phyloP scores from a whole-genome alignment of 257 asterid genomes.

The Gardenia jasminoides region DNA sequence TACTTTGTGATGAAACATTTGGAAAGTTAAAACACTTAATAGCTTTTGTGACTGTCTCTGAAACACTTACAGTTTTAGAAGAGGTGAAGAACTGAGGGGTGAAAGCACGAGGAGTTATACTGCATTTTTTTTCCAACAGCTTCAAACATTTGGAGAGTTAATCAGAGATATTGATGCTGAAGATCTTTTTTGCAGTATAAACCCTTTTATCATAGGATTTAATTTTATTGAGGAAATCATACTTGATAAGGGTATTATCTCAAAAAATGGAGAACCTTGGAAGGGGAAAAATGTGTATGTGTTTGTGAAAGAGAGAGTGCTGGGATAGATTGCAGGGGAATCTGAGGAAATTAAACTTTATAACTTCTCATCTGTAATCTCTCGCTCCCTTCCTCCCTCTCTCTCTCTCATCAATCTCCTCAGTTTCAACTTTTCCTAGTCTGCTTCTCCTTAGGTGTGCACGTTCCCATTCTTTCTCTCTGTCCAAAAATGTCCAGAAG shows the following conservation, averaged over 20 bases:
- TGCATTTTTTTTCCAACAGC: background rate
- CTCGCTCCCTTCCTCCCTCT: background rate
- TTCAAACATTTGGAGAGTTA: background rate
- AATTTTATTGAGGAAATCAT: constrained; percentile 1
- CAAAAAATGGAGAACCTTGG: background rate
- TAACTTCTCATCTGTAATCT: background rate
- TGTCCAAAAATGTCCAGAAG: background rate
- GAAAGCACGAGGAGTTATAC: background rate
- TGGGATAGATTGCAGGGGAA: background rate
- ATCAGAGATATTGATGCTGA: background rate
- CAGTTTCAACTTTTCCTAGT: background rate
- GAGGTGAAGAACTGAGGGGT: background rate
- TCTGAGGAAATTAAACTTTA: background rate
- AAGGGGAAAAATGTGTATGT: background rate
- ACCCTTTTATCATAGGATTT: background rate
- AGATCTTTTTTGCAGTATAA: background rate
- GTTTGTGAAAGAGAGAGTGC: background rate
- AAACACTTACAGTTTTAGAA: background rate
- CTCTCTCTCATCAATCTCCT: background rate
- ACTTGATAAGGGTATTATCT: background rate
- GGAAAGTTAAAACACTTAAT: no score
- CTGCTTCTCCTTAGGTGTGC: background rate
- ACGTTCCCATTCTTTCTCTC: background rate
- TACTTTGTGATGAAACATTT: background rate
- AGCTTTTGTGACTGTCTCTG: background rate